These are phyloP conservation scores for Aspergillus sp. DNA, from an alignment of 2,329 filamentous ascomycete species.

Conservation along the genomic window DNA sequence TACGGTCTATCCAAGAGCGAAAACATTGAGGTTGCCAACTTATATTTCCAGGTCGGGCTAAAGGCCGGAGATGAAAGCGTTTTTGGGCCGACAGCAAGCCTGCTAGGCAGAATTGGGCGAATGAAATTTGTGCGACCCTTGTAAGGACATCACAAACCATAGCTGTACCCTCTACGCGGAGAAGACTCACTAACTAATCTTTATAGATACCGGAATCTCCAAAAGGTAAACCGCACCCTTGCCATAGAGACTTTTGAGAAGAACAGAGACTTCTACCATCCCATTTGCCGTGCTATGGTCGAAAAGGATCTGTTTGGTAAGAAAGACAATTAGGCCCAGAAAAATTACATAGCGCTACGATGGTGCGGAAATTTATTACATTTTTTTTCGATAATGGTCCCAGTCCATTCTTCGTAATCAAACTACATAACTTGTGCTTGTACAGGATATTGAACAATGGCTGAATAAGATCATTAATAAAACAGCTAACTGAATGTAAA, in stretches of 20 bases:
- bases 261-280: slow-evolving; percentile 90
- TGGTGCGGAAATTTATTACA: neutral
- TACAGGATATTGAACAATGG: neutral
- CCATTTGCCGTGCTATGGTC: slow-evolving; percentile 79
- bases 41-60: slow-evolving; percentile 75
- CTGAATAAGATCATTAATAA: neutral
- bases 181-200: slow-evolving; percentile 9
- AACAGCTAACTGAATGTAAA: neutral
- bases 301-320: slow-evolving; percentile 68
- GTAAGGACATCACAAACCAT: slow-evolving; percentile 34
- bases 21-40: slow-evolving; percentile 78
- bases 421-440: neutral
- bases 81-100: slow-evolving; percentile 63
- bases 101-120: slow-evolving; percentile 74
- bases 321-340: slow-evolving; percentile 14
- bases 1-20: slow-evolving; percentile 69
- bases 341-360: neutral
- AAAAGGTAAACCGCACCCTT: slow-evolving; percentile 64
- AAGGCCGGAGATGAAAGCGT: slow-evolving; percentile 62
- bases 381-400: neutral
- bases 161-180: neutral
- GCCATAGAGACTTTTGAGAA: slow-evolving; percentile 78
- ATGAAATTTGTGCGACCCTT: slow-evolving; percentile 97
- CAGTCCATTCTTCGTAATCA: neutral
- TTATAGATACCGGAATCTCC: slow-evolving; percentile 56